These are phyloP conservation scores for Ramaria sp. DNA, from an alignment of 768 basidiomycete genomes.

Conservation along the genomic window DNA sequence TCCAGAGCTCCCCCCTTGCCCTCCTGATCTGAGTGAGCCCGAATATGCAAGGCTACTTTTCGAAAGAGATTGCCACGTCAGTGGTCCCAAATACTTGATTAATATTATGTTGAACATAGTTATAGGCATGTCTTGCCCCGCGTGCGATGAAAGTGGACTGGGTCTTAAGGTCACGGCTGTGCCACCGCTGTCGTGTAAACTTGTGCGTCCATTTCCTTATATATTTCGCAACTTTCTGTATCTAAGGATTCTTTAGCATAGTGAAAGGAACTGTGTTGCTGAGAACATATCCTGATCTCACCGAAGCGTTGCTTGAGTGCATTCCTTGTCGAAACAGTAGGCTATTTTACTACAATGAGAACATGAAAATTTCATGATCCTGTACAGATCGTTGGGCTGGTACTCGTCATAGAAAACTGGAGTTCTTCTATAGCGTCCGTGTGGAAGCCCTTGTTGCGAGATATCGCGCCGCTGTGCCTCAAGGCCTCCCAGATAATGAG, in stretches of 20 bases:
- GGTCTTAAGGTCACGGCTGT: not conserved
- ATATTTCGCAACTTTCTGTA: not conserved
- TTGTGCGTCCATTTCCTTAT: not conserved
- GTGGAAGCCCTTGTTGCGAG: not conserved
- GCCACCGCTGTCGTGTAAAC: not conserved
- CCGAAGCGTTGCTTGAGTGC: constrained; percentile 1
- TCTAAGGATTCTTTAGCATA: not conserved
- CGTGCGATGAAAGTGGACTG: constrained; percentile 4
- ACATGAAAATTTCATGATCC: not conserved
- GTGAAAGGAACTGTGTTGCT: not conserved
- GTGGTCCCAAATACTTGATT: constrained; percentile 1
- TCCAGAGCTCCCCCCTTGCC: constrained; percentile 18
- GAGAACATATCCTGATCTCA: not conserved
- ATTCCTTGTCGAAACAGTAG: not conserved
- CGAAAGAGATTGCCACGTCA: constrained; percentile 24
- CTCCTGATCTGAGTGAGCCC: constrained; percentile 21
- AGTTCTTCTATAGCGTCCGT: not conserved
- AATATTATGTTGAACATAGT: not conserved
- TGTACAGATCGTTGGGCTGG: not conserved
- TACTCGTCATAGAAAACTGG: not conserved
- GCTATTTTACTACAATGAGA: not conserved
- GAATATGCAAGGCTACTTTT: constrained; percentile 29
- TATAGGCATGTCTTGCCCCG: not conserved
- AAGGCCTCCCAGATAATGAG: not conserved
- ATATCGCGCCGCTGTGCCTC: not conserved